Percentiles rank a stretch among this genome's conserved stretches.
phyloP scores from a whole-genome alignment of 768 basidiomycete species.

The Crepidotus variabilis region DNA sequence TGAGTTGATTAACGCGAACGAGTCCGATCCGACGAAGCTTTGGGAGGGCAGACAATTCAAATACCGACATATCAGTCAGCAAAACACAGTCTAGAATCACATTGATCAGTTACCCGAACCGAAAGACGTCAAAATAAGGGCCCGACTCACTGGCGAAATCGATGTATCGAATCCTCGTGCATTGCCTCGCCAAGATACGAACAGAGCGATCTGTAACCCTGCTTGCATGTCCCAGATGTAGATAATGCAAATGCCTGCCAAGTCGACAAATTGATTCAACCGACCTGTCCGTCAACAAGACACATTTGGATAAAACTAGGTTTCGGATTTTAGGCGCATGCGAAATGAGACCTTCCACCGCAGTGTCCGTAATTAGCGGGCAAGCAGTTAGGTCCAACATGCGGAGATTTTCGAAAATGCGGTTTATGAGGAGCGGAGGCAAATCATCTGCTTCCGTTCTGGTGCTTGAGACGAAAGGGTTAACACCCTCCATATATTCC shows the following conservation, averaged over 20 bases:
- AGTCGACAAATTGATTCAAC: constrained; percentile 82
- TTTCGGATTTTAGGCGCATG: constrained; percentile 84
- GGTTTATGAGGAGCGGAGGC: constrained; percentile 63
- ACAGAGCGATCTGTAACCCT: constrained; percentile 91
- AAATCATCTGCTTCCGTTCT: constrained; percentile 41
- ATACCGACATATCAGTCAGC: constrained; percentile 91
- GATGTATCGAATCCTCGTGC: constrained; percentile 89
- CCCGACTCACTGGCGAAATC: constrained; percentile 85
- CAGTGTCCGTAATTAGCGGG: constrained; percentile 73
- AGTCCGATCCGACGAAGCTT: constrained; percentile 94
- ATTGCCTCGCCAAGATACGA: constrained; percentile 75
- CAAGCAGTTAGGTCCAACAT: constrained; percentile 93
- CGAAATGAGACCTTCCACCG: constrained; percentile 77
- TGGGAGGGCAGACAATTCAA: constrained; percentile 82
- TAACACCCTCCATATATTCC: constrained; percentile 29
- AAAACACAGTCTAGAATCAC: constrained; percentile 65
- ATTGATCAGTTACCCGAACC: constrained; percentile 2
- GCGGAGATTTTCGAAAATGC: constrained; percentile 78
- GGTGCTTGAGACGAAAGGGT: constrained; percentile 37
- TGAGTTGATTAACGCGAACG: constrained; percentile 88
- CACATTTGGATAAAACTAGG: constrained; percentile 84
- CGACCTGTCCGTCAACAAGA: constrained; percentile 71
- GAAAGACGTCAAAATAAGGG: constrained; percentile 1
- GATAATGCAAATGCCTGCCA: constrained; percentile 90
- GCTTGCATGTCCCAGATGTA: constrained; percentile 90